phyloP scores from a whole-genome alignment of 2,329 filamentous ascomycete genomes.

The Penicillium sp. region DNA sequence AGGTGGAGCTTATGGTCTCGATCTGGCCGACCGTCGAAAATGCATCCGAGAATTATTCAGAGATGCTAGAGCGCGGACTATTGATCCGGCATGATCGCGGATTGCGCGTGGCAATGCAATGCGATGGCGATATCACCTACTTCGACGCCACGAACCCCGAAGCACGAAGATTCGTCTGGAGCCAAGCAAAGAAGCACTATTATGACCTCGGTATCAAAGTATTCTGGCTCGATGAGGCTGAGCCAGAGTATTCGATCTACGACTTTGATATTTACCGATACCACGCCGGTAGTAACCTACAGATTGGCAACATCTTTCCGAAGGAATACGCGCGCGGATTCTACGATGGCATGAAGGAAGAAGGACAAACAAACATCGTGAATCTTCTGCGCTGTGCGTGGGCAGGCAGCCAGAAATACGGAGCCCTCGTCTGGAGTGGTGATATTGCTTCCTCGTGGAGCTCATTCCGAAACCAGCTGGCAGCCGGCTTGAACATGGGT shows the following conservation, averaged over 20 bases:
- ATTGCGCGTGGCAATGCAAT: constrained; percentile 58
- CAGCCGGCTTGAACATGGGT: constrained; percentile 65
- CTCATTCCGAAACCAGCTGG: constrained; percentile 58
- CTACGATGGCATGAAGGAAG: constrained; percentile 56
- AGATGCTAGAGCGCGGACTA: constrained; percentile 61
- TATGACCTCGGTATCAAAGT: constrained; percentile 60
- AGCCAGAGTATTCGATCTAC: constrained; percentile 64
- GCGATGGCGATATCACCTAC: constrained; percentile 58
- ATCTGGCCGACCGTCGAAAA: constrained; percentile 67
- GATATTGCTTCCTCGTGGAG: constrained; percentile 65
- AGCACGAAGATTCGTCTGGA: constrained; percentile 60
- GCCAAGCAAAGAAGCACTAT: constrained; percentile 59
- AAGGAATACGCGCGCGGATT: constrained; percentile 58
- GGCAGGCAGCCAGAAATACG: constrained; percentile 62
- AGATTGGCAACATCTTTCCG: constrained; percentile 62
- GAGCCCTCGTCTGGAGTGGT: constrained; percentile 65
- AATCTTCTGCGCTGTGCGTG: constrained; percentile 59
- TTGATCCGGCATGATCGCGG: constrained; percentile 63
- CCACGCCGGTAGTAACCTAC: constrained; percentile 52
- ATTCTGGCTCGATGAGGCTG: constrained; percentile 70
- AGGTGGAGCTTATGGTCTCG: constrained; percentile 66
- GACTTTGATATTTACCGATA: constrained; percentile 69
- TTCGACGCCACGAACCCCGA: constrained; percentile 64
- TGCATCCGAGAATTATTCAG: constrained; percentile 57
- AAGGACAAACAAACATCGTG: constrained; percentile 57